Conservation (phyloP, 352 stramenopile species). For the Phytophthora quininea region DNA sequence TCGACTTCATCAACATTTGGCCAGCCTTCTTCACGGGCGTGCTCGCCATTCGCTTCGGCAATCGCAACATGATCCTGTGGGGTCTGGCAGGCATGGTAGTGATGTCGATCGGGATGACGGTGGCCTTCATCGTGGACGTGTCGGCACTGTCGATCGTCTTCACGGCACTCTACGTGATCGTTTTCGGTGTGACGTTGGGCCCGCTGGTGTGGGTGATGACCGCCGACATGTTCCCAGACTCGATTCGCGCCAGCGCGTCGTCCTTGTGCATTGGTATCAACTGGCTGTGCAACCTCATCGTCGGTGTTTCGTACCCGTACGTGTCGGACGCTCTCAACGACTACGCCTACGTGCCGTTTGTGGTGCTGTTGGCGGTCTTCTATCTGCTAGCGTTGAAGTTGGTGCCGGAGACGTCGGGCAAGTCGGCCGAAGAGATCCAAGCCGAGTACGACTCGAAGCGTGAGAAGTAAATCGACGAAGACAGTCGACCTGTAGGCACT, state of each 20-base stretch:
- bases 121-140: background rate
- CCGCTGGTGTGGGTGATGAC: slow-evolving; percentile 3
- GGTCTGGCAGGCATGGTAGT: background rate
- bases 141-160: slow-evolving; percentile 2
- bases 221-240: slow-evolving; percentile 4
- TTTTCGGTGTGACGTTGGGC: slow-evolving; percentile 1
- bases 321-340: background rate
- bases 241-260: slow-evolving; percentile 1
- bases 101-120: slow-evolving; percentile 4
- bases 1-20: slow-evolving; percentile 3
- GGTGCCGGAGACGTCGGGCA: slow-evolving; percentile 1
- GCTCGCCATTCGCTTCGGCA: slow-evolving; percentile 14
- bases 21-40: slow-evolving; percentile 1
- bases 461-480: background rate
- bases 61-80: slow-evolving; percentile 18
- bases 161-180: background rate
- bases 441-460: background rate
- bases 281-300: slow-evolving; percentile 1
- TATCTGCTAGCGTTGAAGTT: slow-evolving; percentile 1
- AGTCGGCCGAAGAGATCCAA: slow-evolving; percentile 1
- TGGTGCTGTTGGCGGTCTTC: background rate
- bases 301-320: slow-evolving; percentile 1
- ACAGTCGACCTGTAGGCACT: background rate
- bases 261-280: slow-evolving; percentile 3
- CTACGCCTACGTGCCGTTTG: slow-evolving; percentile 2